Evolutionary conservation across 495 filamentous ascomycete genomes (phyloP).

Genomic region (Clavariopsis aquatica): DNA sequence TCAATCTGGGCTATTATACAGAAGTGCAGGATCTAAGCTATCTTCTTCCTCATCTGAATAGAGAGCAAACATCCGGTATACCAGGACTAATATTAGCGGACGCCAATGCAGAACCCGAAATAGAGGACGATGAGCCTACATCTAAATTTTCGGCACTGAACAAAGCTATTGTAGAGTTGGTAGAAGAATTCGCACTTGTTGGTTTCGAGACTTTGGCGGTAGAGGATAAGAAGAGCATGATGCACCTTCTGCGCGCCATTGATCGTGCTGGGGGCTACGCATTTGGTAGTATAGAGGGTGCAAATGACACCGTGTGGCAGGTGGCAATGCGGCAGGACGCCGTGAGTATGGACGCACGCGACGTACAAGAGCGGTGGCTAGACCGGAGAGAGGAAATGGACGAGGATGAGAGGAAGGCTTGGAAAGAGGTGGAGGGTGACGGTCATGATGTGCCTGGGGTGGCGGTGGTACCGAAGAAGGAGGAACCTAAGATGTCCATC

Average conservation of each 20-base stretch:
- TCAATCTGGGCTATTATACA: constrained; percentile 95
- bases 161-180: constrained; percentile 77
- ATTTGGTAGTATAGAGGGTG: constrained; percentile 86
- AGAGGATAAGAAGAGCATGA: constrained; percentile 95
- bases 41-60: constrained; percentile 73
- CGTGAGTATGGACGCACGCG: constrained; percentile 73
- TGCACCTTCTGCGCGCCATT: constrained; percentile 79
- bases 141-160: constrained; percentile 80
- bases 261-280: constrained; percentile 91
- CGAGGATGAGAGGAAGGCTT: constrained; percentile 69
- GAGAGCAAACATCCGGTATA: constrained; percentile 32
- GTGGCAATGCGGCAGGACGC: constrained; percentile 87
- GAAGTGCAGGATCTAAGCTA: constrained; percentile 93
- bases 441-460: constrained; percentile 20
- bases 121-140: constrained; percentile 44
- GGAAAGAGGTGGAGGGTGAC: constrained; percentile 61
- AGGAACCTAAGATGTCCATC: constrained; percentile 13
- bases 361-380: constrained; percentile 94
- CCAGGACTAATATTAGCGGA: constrained; percentile 37
- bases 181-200: constrained; percentile 86
- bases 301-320: constrained; percentile 91
- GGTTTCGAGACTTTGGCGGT: constrained; percentile 92
- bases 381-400: constrained; percentile 88
- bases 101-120: constrained; percentile 55
- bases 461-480: constrained; percentile 40